Percentiles rank a stretch among this genome's conserved stretches.
phyloP scores from a whole-genome alignment of 2,329 filamentous ascomycete species.

The Nannizzia gypsea region DNA sequence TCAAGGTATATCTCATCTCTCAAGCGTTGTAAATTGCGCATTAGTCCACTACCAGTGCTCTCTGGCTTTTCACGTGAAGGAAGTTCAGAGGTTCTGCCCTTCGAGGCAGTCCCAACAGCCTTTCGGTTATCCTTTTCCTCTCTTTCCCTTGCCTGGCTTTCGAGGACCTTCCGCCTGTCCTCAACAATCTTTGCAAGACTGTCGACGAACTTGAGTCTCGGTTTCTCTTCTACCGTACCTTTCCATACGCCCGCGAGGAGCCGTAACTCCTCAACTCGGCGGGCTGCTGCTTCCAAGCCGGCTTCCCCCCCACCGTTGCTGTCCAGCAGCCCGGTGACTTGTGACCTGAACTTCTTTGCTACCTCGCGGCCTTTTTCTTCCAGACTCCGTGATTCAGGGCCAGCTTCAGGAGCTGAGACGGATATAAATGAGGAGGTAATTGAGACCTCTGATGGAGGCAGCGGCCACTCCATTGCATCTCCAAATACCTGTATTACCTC shows the following conservation, averaged over 20 bases:
- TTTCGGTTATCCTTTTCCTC: slow-evolving; percentile 23
- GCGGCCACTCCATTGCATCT: slow-evolving; percentile 87
- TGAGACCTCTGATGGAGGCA: slow-evolving; percentile 77
- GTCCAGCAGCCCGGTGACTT: slow-evolving; percentile 58
- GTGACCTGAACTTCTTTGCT: slow-evolving; percentile 54
- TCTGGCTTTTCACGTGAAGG: slow-evolving; percentile 19
- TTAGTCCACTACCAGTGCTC: slow-evolving; percentile 39
- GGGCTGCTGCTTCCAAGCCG: slow-evolving; percentile 56
- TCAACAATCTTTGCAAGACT: slow-evolving; percentile 69
- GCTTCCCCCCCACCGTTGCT: slow-evolving; percentile 47
- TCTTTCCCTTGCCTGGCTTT: slow-evolving; percentile 37
- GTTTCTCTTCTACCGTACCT: slow-evolving; percentile 90
- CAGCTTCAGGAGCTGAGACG: slow-evolving; percentile 72
- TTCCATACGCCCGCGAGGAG: slow-evolving; percentile 74
- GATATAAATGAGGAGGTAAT: slow-evolving; percentile 78
- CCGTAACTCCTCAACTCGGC: slow-evolving; percentile 64
- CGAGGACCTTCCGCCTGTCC: slow-evolving; percentile 46
- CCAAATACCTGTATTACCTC: slow-evolving; percentile 84
- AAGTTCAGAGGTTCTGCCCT: slow-evolving; percentile 14
- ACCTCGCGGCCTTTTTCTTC: slow-evolving; percentile 82
- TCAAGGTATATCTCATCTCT: slow-evolving; percentile 44
- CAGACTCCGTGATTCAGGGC: slow-evolving; percentile 52
- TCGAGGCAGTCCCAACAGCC: slow-evolving; percentile 16
- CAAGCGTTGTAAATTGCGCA: slow-evolving; percentile 42
- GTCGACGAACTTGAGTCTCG: slow-evolving; percentile 69